Evolutionary conservation across 2,329 filamentous ascomycete species (phyloP).

Genomic region (Aspergillus sp.): DNA sequence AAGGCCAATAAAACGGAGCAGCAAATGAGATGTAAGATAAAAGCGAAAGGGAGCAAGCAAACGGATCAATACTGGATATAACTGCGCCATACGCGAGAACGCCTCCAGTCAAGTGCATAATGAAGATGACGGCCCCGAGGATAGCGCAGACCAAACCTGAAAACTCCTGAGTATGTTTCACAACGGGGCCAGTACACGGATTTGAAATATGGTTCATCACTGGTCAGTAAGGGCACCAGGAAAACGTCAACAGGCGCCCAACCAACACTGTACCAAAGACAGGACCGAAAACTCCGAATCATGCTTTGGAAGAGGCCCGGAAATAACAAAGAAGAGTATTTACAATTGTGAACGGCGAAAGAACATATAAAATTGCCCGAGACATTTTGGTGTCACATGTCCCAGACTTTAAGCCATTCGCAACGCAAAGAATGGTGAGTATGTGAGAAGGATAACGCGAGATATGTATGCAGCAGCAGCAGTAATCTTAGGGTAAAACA

Average conservation of each 20-base stretch:
- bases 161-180: not conserved
- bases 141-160: not conserved
- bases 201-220: not conserved
- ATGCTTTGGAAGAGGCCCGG: slow-evolving; percentile 3
- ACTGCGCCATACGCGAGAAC: slow-evolving; percentile 8
- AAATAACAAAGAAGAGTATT: slow-evolving; percentile 7
- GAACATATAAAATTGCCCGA: not conserved
- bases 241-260: slow-evolving; percentile 2
- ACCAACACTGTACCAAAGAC: slow-evolving; percentile 1
- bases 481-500: not conserved
- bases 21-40: not conserved
- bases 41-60: not conserved
- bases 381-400: not conserved
- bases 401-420: not conserved
- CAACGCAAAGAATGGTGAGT: not conserved
- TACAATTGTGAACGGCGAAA: slow-evolving; percentile 8
- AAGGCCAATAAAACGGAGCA: not conserved
- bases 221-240: not conserved
- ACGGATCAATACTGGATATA: not conserved
- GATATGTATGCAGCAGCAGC: not conserved
- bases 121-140: not conserved
- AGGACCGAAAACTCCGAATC: slow-evolving; percentile 10
- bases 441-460: not conserved
- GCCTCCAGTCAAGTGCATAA: not conserved
- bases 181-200: not conserved